Evolutionary conservation across 345 rosid species (phyloP).

Genomic region (Pugionium dolabratum): DNA sequence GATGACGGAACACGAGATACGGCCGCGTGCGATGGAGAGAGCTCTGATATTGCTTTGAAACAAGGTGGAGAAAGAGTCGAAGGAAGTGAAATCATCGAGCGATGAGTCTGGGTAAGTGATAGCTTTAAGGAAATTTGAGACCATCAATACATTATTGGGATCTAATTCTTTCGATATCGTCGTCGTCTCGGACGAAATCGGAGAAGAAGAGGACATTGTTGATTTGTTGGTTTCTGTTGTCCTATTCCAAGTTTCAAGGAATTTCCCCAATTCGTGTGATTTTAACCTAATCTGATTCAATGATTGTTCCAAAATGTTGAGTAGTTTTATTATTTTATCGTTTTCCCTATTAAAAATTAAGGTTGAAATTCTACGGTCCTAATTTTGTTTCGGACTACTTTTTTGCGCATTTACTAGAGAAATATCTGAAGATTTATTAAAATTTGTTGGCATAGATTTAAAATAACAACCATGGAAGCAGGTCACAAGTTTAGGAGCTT

Average conservation of each 20-base stretch:
- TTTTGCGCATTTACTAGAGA: too few relatives aligned
- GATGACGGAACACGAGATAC: conserved; percentile 54
- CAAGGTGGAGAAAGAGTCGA: conserved; percentile 54
- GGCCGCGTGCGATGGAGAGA: conserved; percentile 54
- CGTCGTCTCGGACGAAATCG: conserved; percentile 16
- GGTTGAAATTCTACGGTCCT: too few relatives aligned
- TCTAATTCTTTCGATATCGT: conserved; percentile 34
- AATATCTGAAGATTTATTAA: too few relatives aligned
- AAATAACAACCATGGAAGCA: too few relatives aligned
- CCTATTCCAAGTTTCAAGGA: conserved; percentile 25
- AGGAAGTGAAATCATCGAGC: conserved; percentile 28
- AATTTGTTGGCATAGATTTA: too few relatives aligned
- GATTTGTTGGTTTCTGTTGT: not conserved
- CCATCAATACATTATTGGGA: not conserved
- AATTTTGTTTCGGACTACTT: too few relatives aligned
- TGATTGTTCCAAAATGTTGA: not conserved
- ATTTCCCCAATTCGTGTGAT: conserved; percentile 10
- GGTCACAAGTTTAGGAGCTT: too few relatives aligned
- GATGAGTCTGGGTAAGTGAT: conserved; percentile 34
- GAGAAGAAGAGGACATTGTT: conserved; percentile 31
- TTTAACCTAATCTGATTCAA: conserved; percentile 18
- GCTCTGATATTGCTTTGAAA: conserved; percentile 47
- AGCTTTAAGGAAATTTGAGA: conserved; percentile 32
- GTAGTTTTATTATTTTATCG: not conserved
- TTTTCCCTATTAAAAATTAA: too few relatives aligned